Conservation (phyloP, 805 yeast species). For the Lipomyces chichibuensis region DNA sequence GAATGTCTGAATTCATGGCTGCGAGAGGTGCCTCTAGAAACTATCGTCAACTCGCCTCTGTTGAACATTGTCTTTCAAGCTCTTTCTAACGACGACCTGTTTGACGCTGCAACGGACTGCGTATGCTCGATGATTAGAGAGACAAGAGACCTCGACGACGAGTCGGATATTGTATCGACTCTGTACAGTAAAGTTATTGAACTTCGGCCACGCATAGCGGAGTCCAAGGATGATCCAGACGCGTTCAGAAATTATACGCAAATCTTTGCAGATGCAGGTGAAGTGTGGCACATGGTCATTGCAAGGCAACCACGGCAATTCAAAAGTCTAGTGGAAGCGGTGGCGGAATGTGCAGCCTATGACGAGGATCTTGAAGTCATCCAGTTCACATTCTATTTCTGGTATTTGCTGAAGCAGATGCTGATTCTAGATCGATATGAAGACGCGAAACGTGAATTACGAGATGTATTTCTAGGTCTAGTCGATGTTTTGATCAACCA, state of each 20-base stretch:
- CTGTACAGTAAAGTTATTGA: conserved; percentile 70
- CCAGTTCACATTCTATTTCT: conserved; percentile 86
- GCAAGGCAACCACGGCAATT: conserved; percentile 72
- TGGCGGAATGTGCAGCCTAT: conserved; percentile 69
- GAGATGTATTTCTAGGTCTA: conserved; percentile 61
- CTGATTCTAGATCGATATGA: conserved; percentile 62
- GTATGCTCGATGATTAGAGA: conserved; percentile 79
- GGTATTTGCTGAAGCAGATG: conserved; percentile 81
- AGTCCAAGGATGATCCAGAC: conserved; percentile 58
- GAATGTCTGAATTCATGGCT: conserved; percentile 90
- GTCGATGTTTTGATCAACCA: conserved; percentile 66
- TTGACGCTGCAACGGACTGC: conserved; percentile 86
- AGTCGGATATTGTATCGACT: conserved; percentile 59
- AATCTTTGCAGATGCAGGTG: conserved; percentile 89
- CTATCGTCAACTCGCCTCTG: conserved; percentile 66
- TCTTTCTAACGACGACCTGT: conserved; percentile 60
- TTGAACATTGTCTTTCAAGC: conserved; percentile 70
- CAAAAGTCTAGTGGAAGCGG: conserved; percentile 70
- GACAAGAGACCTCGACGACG: conserved; percentile 66
- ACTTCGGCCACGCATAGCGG: conserved; percentile 54
- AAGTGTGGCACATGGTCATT: conserved; percentile 88
- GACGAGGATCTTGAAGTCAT: conserved; percentile 87
- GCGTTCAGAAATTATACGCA: conserved; percentile 70
- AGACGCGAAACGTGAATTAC: conserved; percentile 54
- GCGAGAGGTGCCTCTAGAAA: conserved; percentile 74